Evolutionary conservation across 768 basidiomycete genomes (phyloP), one percentile per base, ranked within the genome.

Genomic region (Suillus weaverae): DNA sequence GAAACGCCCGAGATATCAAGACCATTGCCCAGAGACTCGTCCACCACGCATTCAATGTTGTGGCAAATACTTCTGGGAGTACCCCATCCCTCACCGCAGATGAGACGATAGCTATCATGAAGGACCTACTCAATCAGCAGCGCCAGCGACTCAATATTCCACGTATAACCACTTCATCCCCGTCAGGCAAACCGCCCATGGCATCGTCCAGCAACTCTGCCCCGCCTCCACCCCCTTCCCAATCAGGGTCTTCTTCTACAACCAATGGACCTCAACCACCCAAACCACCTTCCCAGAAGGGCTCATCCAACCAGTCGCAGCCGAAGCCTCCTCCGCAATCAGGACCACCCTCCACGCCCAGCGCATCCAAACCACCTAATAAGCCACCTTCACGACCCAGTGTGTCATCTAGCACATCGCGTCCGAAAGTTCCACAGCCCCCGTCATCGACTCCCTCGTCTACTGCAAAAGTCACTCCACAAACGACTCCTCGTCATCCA

Each of bases 1-100:
- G 88, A 16, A 90, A 90, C 57, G 89, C 88, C 3, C 81, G 88
- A 8, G 89, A 90, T 66, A 80, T 89, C 71, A 77, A 83, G 60
- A 84, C 83, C 0, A 74, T 89, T 5, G 73, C 84, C 0, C 84
- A 83, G 69, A 72, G 79, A 51, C 81, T 90, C 77, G 72, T 80
- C 13, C 73, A 77, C 20, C 36, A 69, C 2, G 86, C 82, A 0
- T 78, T 84, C 54, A 70, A 75, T 10, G 67, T 70, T 36, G 59
- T 72, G 36, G 67, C 67, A 13, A 60, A 60, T 9, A 66, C 63
- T 13, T 7, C 62, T 26, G 73, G 69, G 7, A 62, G 64, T 7
- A 62, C 70, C 9, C 55, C 73, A 16, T 69, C 63, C 11, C 70
- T 84, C 36, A 54, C 70, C 0, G 67, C 62, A 0, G 66, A 64